Evolutionary conservation across 768 basidiomycete genomes (phyloP), one percentile per base, ranked within the genome.

Genomic region (Collybia sordida): DNA sequence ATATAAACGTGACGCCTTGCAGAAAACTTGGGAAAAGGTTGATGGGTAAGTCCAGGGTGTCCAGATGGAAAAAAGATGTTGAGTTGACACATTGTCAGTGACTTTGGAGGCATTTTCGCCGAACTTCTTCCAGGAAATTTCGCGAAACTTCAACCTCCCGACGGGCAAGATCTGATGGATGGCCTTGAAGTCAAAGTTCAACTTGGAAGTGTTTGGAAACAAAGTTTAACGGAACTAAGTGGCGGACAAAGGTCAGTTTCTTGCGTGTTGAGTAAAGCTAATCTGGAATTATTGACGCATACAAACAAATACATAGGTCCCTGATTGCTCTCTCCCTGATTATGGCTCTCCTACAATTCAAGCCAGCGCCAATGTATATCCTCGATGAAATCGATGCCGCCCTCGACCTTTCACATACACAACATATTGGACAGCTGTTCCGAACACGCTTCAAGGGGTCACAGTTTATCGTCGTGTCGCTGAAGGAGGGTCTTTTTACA

Each of bases 271-370:
- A 17, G 25, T 24, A 27, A 35, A 35, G 27, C 24, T 36, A 37
- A 9, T 4, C 5, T 27, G 4, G 25, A 31, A 6, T 31, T 31
- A 14, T 6, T 31, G 31, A 31, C 14, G 9, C 14, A 31, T 31
- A 31, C 31, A 31, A 31, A 31, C 14, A 23, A 12, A 12, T 24
- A 34, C 36, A 19, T 58, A 98, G 95, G 56, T 99, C 97, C 0
- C 80, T 99, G 56, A 98, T 99, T 62, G 97, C 97, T 0, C 81
- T 99, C 0, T 98, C 96, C 11, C 79, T 99, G 34, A 98, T 98
- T 73, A 96, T 99, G 94, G 90, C 97, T 0, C 82, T 99, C 15
- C 83, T 98, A n/a, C 94, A 98, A 65, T 98, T 98, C 80, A 98
- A 98, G 63, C 95, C 96, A 6, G 95, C 96, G 14, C 96, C 94